These are phyloP conservation scores for Benincasa hispida DNA, from an alignment of 306 rosid genomes.

Conservation along the genomic window DNA sequence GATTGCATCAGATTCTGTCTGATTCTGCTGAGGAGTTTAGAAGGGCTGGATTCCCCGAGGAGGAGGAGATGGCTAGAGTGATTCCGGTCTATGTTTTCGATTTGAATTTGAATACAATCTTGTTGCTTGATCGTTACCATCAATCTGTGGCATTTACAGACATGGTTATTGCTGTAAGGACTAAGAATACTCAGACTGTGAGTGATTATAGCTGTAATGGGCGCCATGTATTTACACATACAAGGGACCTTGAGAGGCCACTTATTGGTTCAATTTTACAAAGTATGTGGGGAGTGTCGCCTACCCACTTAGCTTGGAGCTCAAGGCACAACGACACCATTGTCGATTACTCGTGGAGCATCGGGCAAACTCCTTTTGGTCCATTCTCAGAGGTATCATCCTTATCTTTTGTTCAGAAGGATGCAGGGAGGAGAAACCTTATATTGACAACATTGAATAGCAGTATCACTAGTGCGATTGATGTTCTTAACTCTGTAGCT, in stretches of 20 bases:
- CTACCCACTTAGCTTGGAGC: constrained; percentile 81
- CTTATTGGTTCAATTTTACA: constrained; percentile 87
- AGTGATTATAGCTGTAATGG: constrained; percentile 92
- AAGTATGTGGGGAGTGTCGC: constrained; percentile 99
- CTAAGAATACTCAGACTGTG: constrained; percentile 71
- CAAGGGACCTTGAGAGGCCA: constrained; percentile 73
- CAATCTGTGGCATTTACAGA: constrained; percentile 85
- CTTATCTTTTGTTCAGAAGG: constrained; percentile 83
- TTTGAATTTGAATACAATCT: constrained; percentile 34
- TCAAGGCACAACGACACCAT: constrained; percentile 69
- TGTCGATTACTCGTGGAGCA: constrained; percentile 94
- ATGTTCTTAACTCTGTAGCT: constrained; percentile 54
- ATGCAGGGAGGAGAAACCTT: constrained; percentile 79
- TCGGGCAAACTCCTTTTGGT: constrained; percentile 94
- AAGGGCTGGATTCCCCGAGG: constrained; percentile 54
- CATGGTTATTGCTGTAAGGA: constrained; percentile 93
- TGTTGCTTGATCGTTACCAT: constrained; percentile 80
- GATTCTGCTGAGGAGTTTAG: constrained; percentile 63
- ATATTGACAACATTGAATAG: constrained; percentile 66
- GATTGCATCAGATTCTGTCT: constrained; percentile 66
- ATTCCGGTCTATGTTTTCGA: constrained; percentile 88
- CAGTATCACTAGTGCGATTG: constrained; percentile 51
- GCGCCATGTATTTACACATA: constrained; percentile 57
- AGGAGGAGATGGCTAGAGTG: constrained; percentile 61
- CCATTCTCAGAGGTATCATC: constrained; percentile 68